A percentile compares a stretch with the other conserved stretches of the same genome.
Conservation (phyloP, 306 rosid species). For the Prunus fruticosa region DNA sequence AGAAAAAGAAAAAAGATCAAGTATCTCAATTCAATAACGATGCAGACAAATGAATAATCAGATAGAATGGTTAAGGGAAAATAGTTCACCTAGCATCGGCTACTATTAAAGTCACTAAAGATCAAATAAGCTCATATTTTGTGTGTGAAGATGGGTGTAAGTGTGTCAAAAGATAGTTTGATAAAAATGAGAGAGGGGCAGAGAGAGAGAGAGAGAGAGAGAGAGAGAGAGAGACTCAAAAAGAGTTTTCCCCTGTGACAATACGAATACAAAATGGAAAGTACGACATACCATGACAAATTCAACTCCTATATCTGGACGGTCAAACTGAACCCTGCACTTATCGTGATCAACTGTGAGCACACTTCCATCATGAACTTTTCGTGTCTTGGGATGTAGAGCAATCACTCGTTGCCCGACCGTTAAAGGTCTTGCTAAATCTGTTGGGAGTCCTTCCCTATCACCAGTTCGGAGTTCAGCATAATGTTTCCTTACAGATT, state of each 20-base stretch:
- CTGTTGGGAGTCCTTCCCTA: conserved; percentile 91
- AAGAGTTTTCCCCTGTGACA: neutral
- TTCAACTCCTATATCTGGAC: conserved; percentile 83
- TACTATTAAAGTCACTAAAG: neutral
- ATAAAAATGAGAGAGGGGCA: neutral
- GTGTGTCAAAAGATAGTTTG: neutral
- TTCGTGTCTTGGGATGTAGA: conserved; percentile 82
- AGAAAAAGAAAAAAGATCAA: neutral
- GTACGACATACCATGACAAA: conserved; percentile 62
- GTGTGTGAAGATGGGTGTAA: neutral
- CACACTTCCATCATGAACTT: conserved; percentile 88
- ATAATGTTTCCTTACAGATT: conserved; percentile 80
- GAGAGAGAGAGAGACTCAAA: neutral
- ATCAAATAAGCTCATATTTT: neutral
- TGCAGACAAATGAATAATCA: neutral
- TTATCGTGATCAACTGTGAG: conserved; percentile 84
- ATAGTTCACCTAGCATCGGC: neutral
- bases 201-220: neutral
- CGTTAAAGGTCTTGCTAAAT: conserved; percentile 79
- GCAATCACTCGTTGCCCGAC: conserved; percentile 94
- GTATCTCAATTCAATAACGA: neutral
- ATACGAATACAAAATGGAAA: neutral
- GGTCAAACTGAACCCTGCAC: conserved; percentile 87
- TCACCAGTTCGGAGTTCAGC: conserved; percentile 63
- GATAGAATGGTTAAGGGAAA: neutral